Evolutionary conservation across 371 early-diverging fungal genomes (phyloP).

Genomic region (Syncephalis fuscata): DNA sequence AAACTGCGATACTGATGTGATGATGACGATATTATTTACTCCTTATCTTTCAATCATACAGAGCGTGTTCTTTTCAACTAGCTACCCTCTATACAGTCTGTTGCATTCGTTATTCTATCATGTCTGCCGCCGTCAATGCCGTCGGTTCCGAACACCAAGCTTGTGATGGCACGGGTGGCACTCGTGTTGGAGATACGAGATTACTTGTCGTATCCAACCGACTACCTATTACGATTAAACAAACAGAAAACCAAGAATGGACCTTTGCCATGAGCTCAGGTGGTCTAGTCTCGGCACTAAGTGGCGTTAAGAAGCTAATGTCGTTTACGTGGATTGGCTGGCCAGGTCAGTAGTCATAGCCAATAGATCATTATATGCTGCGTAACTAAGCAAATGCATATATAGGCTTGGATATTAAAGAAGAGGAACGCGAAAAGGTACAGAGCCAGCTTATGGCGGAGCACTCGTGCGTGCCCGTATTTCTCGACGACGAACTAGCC

Average conservation of each 20-base stretch:
- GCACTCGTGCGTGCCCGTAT: constrained; percentile 91
- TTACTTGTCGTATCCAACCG: constrained; percentile 99
- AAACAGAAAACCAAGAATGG: constrained; percentile 35
- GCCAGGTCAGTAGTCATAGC: constrained; percentile 51
- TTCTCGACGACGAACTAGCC: constrained; percentile 89
- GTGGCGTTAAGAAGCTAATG: constrained; percentile 87
- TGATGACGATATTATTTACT: no score
- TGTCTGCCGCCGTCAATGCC: no score
- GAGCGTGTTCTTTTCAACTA: no score
- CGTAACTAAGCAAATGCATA: not conserved
- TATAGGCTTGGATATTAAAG: constrained; percentile 62
- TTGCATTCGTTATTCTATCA: no score
- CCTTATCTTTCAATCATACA: no score
- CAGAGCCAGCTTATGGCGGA: constrained; percentile 52
- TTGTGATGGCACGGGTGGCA: no score
- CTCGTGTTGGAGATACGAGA: constrained; percentile 14
- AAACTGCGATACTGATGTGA: no score
- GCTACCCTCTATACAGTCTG: no score
- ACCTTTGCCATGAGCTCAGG: constrained; percentile 86
- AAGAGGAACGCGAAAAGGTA: constrained; percentile 63
- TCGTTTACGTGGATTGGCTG: constrained; percentile 98
- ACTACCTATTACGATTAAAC: constrained; percentile 91
- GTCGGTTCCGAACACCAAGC: no score
- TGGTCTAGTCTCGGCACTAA: constrained; percentile 94
- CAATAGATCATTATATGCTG: not conserved